These are phyloP conservation scores for Trichoderma sp. DNA, from an alignment of 2,329 filamentous ascomycete genomes.

Conservation along the genomic window DNA sequence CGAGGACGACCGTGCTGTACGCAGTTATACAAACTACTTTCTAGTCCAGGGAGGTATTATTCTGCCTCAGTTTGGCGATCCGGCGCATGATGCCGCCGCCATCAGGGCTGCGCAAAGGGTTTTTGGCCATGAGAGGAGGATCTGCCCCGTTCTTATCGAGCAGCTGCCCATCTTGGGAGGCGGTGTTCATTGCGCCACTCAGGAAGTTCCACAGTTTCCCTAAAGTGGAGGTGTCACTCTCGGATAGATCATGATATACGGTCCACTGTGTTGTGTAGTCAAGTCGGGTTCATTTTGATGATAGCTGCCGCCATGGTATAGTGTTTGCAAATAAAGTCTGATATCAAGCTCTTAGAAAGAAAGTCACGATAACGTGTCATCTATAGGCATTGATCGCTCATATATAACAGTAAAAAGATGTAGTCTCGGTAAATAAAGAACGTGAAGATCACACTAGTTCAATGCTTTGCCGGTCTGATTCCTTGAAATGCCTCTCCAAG, in stretches of 20 bases:
- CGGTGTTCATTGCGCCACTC: constrained; percentile 38
- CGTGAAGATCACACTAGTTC: not conserved
- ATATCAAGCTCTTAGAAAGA: too few species aligned
- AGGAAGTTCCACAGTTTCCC: constrained; percentile 33
- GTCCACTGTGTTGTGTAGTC: too few species aligned
- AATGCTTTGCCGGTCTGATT: not conserved
- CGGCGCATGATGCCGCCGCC: constrained; percentile 34
- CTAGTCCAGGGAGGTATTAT: constrained; percentile 39
- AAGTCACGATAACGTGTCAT: too few species aligned
- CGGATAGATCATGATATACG: too few species aligned
- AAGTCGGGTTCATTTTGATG: too few species aligned
- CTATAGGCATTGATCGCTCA: too few species aligned
- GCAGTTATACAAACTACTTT: constrained; percentile 37
- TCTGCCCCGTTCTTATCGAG: constrained; percentile 32
- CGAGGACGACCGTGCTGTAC: constrained; percentile 20
- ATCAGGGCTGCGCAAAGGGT: constrained; percentile 23
- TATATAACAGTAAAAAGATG: too few species aligned
- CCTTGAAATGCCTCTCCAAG: not conserved
- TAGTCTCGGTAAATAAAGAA: too few species aligned
- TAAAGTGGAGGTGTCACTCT: too few species aligned
- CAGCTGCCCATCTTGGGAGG: constrained; percentile 34
- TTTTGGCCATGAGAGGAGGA: constrained; percentile 28
- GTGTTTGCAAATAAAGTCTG: too few species aligned
- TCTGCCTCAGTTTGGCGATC: constrained; percentile 37
- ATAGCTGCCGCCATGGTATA: too few species aligned